Base-by-base conservation (phyloP, 2,329 filamentous ascomycete genomes). In the Fusarium sp. region DNA sequence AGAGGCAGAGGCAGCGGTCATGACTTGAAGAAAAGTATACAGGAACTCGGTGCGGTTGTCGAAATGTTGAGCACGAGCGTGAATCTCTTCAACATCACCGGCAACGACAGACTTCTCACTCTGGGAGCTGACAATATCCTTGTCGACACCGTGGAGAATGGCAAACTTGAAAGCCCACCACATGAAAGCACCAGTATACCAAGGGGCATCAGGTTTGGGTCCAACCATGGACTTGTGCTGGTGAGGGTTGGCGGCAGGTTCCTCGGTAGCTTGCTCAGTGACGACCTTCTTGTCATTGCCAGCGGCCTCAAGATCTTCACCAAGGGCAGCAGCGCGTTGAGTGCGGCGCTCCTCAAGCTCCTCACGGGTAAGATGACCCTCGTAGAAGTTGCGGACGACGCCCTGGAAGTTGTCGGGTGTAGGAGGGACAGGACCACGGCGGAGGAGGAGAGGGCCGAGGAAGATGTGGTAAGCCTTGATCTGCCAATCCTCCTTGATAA, bases 11-110 rank as follows among this genome's bases (percentile, higher is more conserved):
- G 87, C 87, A 15, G 90, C 89, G 10, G 89, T 90, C 82, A 90
- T 84, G 75, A 90, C 80, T 75, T 90, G 89, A 36, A 89, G 84
- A 81, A 89, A 91, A 11, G 87, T 88, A 80, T 89, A 91, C 55
- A 89, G 83, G 81, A 88, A 89, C 80, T 92, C 90, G 73, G 87
- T 84, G 70, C 87, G 86, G 83, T 92, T 91, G 79, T 90, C 86
- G 79, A 87, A 92, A 78, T 90, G 89, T 34, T 83, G 79, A 22
- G 88, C 89, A 38, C 84, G 85, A 15, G 87, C 88, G 75, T 91
- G 88, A 59, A 89, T 85, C 70, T 86, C 86, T 59, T 87, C 83
- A 36, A 90, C 82, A 58, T 90, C 85, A 14, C 86, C 87, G 13
- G 86, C 84, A 11, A 91, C 83, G 51, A 86, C 82, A 59, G 67